Base-by-base conservation (phyloP, 31 red algal species). In the Asparagopsis taxiformis region DNA sequence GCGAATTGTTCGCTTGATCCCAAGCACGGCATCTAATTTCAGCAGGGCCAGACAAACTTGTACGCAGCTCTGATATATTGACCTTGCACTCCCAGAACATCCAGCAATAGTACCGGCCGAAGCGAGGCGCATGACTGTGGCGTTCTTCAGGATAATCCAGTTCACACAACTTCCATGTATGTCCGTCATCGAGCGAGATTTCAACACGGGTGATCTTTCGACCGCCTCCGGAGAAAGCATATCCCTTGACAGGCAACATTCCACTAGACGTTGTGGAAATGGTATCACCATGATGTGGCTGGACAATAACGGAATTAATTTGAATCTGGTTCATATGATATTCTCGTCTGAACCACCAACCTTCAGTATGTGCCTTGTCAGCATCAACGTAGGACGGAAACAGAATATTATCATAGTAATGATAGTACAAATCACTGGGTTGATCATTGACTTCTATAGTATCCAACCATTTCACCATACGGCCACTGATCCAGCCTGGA, bases 391-490 rank as follows among this genome's bases (percentile, higher is more conserved):
- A 51, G 0, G 80, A 61, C 0, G 80, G 80, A 31, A 87, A 51
- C 38, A 79, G 68, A 9, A 62, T 46, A 43, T 87, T 79, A 48
- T 87, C 82, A 0, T 60, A 56, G 36, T 51, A 79, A 38, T 69
- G 61, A 58, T 79, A 87, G 1, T 68, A 74, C 20, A 69, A 69
- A 1, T 74, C 20, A 0, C 58, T 68, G 20, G 71, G 32, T 3
- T 32, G 20, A 22, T 36, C 46, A 16, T 44, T 67, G n/a, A 77
- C 73, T 19, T 53, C 59, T 32, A 87, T 68, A 22, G 30, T 19
- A 3, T 44, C 10, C n/a, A 87, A 73, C 82, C 82, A 87, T 30
- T 87, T 87, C n/a, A 87, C 85, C 54, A 55, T 85, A 1, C 85
- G 85, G 20, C 79, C 85, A 52, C 80, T 79, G 31, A 90, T 63